Evolutionary conservation across 1,284 basidiomycete species (phyloP), one percentile per base, ranked within the genome.

Genomic region (Malassezia slooffiae): DNA sequence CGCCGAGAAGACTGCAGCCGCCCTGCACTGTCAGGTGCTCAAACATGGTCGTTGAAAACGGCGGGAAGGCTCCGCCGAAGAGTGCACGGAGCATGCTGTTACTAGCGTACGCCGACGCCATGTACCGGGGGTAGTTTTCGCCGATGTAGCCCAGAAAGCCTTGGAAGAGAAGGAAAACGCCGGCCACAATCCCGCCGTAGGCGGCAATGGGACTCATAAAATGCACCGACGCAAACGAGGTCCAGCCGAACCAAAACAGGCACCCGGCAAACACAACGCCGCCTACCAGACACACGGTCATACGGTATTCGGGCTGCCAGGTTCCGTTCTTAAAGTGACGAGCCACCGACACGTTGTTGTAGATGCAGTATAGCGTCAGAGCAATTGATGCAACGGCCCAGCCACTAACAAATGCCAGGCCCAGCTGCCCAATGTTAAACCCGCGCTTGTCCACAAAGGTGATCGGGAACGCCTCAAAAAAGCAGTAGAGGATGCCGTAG

Each of bases 261-360:
- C 81, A 81, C 33, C 82, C 64, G 0, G 82, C 82, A 2, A 80
- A 77, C 44, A 83, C 79, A 30, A 81, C 67, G 0, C 80, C 79
- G 1, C 80, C 82, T 47, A 82, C 73, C 55, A 85, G 43, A 1
- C 61, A 61, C 13, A 66, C 55, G 6, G 54, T 39, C 22, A 72
- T 46, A 1, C 69, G 52, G 32, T 61, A 55, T 45, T 72, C 70
- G 9, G 70, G 70, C 85, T 74, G 36, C 42, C 31, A 54, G 20
- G 24, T 48, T 3, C 47, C 51, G 6, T 19, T 37, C n/a, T 23
- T 20, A 13, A 48, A 38, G 12, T 46, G 28, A 4, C 47, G 54
- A 6, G 40, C 16, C 6, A 50, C 38, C 10, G 21, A 26, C n/a
- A 31, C 39, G 4, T 46, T 24, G 32, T 52, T 45, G 24, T 47